Base-by-base conservation (phyloP, 192 early-diverging fungal species). In the Coemansia sp. region DNA sequence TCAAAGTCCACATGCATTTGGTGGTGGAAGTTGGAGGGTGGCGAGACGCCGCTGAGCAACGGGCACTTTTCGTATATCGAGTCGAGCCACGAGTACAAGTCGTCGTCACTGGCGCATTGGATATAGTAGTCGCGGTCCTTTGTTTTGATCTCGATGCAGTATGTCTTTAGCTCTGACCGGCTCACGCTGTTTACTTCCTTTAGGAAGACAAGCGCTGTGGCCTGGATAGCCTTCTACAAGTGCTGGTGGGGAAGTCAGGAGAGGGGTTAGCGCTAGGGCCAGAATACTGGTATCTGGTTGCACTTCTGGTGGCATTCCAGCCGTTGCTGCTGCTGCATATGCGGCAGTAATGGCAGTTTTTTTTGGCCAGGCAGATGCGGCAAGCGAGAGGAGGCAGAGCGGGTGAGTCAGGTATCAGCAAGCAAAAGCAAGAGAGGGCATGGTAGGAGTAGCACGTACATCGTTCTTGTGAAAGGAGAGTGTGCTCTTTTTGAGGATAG, bases 61-160 rank as follows among this genome's bases (percentile, higher is more conserved):
- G 78, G 76, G 50, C 77, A 81, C 55, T 75, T 78, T 60, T 90
- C 91, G 82, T 98, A 98, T 74, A 99, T 93, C 70, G 94, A 92
- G 69, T 99, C 96, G 87, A 97, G 93, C 97, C 97, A 99, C 47
- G 90, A 89, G 75, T 99, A 99, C 31, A 99, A 84, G 72, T 99
- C 96, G 72, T 96, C 93, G 75, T 99, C 97, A 69, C 87, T 94
- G 72, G 91, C 93, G 74, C 94, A 95, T 10, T 93, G 88, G 31
- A 99, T 81, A 73, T 88, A 96, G 75, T 94, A 97, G 41, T 89
- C 92, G 82, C 94, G 92, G 39, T 97, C 95, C 78, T 93, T 95
- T 37, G 95, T 95, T 37, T 87, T 86, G 53, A 99, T 87, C 68
- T 96, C 94, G 69, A 99, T 94, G 70, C 93, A 97, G 78, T 94